Evolutionary conservation across 2,329 filamentous ascomycete genomes (phyloP).

Genomic region (Fusarium marasasianum): DNA sequence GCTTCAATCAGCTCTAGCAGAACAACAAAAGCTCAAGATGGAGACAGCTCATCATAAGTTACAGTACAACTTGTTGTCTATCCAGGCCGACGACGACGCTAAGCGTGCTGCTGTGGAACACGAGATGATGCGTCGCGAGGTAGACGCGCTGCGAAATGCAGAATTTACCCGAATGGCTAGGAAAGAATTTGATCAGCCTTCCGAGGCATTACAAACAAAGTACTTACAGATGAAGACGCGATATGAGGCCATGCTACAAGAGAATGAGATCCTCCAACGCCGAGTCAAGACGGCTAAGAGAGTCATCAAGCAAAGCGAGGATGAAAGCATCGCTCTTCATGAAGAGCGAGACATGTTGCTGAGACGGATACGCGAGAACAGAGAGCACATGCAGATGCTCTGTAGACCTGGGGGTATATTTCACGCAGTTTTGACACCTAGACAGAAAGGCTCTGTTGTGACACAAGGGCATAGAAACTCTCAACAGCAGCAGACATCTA

Average conservation of each 20-base stretch:
- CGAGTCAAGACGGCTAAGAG: conserved; percentile 79
- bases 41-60: conserved; percentile 90
- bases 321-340: conserved; percentile 72
- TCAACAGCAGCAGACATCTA: conserved; percentile 62
- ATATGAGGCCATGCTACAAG: conserved; percentile 72
- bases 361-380: conserved; percentile 86
- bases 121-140: conserved; percentile 87
- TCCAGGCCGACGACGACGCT: conserved; percentile 85
- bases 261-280: conserved; percentile 70
- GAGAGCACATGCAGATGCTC: conserved; percentile 84
- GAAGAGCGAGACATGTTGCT: conserved; percentile 83
- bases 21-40: conserved; percentile 74
- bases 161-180: conserved; percentile 73
- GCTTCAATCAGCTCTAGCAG: conserved; percentile 63
- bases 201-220: conserved; percentile 63
- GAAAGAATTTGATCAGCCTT: conserved; percentile 61
- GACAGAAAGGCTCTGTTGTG: conserved; percentile 52
- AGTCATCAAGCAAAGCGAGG: conserved; percentile 80
- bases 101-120: conserved; percentile 91
- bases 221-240: conserved; percentile 71
- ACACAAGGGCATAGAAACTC: conserved; percentile 58
- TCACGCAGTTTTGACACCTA: conserved; percentile 69
- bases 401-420: conserved; percentile 78
- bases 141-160: conserved; percentile 81
- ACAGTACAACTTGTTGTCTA: conserved; percentile 83